Evolutionary conservation across 1,139 yeast species (phyloP).

Genomic region (Suhomyces chickasaworum): DNA sequence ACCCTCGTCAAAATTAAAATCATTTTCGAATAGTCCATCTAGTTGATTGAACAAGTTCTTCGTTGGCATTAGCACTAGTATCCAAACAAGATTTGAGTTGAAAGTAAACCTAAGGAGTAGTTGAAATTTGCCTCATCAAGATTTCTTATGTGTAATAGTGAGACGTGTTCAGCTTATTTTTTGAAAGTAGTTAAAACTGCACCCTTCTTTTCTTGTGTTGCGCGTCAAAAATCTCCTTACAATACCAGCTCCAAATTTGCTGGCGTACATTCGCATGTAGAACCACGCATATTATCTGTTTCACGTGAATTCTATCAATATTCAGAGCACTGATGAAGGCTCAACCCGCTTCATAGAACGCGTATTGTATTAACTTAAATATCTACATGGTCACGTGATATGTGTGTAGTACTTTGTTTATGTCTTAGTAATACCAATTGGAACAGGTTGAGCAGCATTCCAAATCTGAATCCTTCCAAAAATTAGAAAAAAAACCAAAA

Average conservation of each 20-base stretch:
- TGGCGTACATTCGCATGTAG: not conserved
- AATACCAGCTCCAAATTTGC: slow-evolving; percentile 1
- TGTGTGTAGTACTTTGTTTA: no score
- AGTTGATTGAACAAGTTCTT: slow-evolving; percentile 13
- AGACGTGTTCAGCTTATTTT: not conserved
- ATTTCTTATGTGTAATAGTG: not conserved
- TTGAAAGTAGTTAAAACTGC: not conserved
- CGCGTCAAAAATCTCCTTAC: slow-evolving; percentile 9
- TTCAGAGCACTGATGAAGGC: not conserved
- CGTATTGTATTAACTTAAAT: not conserved
- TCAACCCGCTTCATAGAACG: not conserved
- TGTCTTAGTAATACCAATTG: no score
- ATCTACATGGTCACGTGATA: not conserved
- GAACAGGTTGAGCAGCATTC: no score
- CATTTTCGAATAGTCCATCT: slow-evolving; percentile 10
- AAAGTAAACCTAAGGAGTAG: not conserved
- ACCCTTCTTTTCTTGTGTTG: slow-evolving; percentile 4
- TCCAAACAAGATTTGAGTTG: not conserved
- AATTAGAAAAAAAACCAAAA: no score
- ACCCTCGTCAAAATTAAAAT: slow-evolving; percentile 9
- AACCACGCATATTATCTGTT: not conserved
- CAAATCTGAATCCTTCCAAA: no score
- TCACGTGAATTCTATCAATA: not conserved
- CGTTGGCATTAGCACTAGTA: slow-evolving; percentile 10
- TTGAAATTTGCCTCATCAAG: not conserved